Conservation (phyloP, 257 asterid genomes). For the Solanum habrochaites region DNA sequence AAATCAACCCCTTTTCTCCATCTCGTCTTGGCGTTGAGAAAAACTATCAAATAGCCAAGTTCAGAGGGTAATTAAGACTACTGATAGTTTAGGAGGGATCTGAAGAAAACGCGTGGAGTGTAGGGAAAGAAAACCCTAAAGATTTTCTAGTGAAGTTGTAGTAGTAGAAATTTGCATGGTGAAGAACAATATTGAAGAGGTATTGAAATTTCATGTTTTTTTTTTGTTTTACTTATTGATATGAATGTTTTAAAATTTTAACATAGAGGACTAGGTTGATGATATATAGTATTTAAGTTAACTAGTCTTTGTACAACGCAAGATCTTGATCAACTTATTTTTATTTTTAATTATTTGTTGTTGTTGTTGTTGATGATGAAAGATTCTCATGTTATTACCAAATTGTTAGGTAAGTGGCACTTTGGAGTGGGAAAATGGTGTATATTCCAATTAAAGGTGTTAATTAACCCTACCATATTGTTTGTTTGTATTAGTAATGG, state of each 20-base stretch:
- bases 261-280: neutral
- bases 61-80: neutral
- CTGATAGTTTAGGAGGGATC: neutral
- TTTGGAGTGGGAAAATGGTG: neutral
- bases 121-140: constrained; percentile 35
- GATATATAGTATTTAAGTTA: neutral
- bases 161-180: neutral
- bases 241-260: neutral
- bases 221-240: neutral
- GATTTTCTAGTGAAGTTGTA: neutral
- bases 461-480: constrained; percentile 22
- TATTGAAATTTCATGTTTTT: neutral
- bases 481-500: constrained; percentile 33
- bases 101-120: neutral
- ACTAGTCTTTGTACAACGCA: neutral
- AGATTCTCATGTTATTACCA: constrained; percentile 26
- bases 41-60: neutral
- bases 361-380: constrained; percentile 17
- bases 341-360: neutral
- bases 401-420: constrained; percentile 22
- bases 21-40: constrained; percentile 81
- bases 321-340: neutral
- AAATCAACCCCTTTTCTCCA: constrained; percentile 84
- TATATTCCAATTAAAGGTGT: constrained; percentile 8
- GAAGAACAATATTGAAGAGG: neutral